These are phyloP conservation scores for Candolleomyces aberdarensis DNA, from an alignment of 768 basidiomycete species.

Conservation along the genomic window DNA sequence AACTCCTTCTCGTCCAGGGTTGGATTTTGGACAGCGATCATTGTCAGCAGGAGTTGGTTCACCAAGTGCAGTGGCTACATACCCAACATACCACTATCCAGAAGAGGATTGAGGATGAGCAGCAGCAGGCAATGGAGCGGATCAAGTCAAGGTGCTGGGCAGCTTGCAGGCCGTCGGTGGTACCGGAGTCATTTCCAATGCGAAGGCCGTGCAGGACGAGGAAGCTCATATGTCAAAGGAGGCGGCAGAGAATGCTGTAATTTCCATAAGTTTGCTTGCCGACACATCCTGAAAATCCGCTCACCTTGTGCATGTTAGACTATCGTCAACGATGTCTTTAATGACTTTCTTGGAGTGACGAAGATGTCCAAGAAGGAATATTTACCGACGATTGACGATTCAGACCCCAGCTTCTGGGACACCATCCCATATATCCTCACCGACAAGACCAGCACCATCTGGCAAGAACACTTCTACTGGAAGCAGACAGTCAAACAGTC, in stretches of 20 bases:
- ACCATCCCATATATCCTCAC: not conserved
- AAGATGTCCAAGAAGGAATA: not conserved
- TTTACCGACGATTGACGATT: not conserved
- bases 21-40: not conserved
- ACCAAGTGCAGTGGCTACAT: not conserved
- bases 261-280: not conserved
- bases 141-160: not conserved
- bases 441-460: not conserved
- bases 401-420: not conserved
- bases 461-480: not conserved
- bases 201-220: too few relatives aligned
- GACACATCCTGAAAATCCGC: not conserved
- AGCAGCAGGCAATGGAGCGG: not conserved
- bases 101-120: not conserved
- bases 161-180: not conserved
- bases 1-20: not conserved
- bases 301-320: not conserved
- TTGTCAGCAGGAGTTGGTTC: not conserved
- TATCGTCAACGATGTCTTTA: not conserved
- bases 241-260: not conserved
- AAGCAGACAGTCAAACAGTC: not conserved
- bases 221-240: not conserved
- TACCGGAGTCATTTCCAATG: too few relatives aligned
- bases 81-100: not conserved
- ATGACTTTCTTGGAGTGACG: not conserved